Base-by-base conservation (phyloP, 2,329 filamentous ascomycete species). In the Dactylellina cionopaga region DNA sequence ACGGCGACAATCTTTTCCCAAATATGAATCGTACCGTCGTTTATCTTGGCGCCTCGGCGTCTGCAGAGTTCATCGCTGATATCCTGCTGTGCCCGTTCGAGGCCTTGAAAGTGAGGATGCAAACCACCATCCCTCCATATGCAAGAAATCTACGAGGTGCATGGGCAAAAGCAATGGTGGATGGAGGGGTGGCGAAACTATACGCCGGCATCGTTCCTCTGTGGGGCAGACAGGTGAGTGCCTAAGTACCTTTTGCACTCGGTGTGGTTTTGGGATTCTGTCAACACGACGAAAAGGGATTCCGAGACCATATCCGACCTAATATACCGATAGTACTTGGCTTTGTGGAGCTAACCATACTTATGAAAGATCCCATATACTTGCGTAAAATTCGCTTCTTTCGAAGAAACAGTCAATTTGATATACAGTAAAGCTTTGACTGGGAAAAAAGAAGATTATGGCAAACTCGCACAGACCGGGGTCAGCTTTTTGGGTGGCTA, bases 351-450 rank as follows among this genome's bases (percentile, higher is more conserved):
- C n/a, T n/a, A n/a, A n/a, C 37, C n/a, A 5, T 9, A 10, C n/a
- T 41, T 10, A 41, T 15, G 17, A 22, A 92, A 96, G 82, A 96
- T 96, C 78, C 92, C 93, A 0, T 84, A 92, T 81, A 93, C 89
- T 5, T 92, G 90, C 92, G 92, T 87, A 95, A 96, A n/a, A 84
- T 96, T 96, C 80, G 92, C 92, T 31, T 93, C 91, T 1, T 96
- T 96, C 77, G 92, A 96, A 82, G 92, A 89, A 17, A 92, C 93
- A 70, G 92, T 96, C 65, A 90, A 91, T 79, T 87, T 88, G 84
- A 96, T 96, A 78, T 96, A 96, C 80, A 83, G 84, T 49, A 84
- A 87, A 33, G 66, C 37, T 10, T 85, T 96, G 5, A 92, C 92
- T 0, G 90, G 91, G 17, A 81, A 84, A 47, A 96, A 96, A 84